Base-by-base conservation (phyloP, 768 basidiomycete genomes). In the Kwoniella shandongensis region DNA sequence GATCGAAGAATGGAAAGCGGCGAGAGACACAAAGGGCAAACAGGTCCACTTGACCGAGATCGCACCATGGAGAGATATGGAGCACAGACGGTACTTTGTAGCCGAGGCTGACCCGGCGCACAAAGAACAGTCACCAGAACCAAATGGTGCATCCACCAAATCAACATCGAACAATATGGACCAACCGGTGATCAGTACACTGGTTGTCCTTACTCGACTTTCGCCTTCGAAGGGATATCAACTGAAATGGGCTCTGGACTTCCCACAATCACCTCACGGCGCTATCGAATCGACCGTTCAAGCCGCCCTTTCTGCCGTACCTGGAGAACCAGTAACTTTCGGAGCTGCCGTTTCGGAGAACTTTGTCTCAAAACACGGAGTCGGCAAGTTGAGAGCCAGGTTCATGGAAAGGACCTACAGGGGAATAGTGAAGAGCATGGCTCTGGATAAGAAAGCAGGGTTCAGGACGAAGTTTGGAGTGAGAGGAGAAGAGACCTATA, bases 61-160 rank as follows among this genome's bases (percentile, higher is more conserved):
- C 39, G 76, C 80, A 51, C 84, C 84, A 0, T 85, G 82, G 81
- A 69, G 81, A 7, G 84, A 86, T 67, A 70, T 78, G 25, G 77
- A 80, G 41, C 83, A 86, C 65, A 78, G 85, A 23, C 76, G 80
- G 12, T 85, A 85, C 72, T 86, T 83, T 80, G 62, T 83, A 8
- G 83, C 84, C 0, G 74, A 75, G 44, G 22, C 40, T 38, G 35
- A 35, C 32, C 36, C 53, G 3, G 29, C 25, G 2, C 20, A 44
- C 11, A n/a, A n/a, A n/a, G n/a, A n/a, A n/a, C 10, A 38, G 11
- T 10, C 36, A 38, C 36, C 10, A 38, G 36, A 38, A 10, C n/a
- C 36, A n/a, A n/a, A n/a, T n/a, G n/a, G n/a, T 5, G 50, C 18
- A 22, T 17, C 20, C 15, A 30, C 41, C 18, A 18, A 29, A 4